Base-by-base conservation (phyloP, 177 flowering plant genomes). In the Vitis hybrid region DNA sequence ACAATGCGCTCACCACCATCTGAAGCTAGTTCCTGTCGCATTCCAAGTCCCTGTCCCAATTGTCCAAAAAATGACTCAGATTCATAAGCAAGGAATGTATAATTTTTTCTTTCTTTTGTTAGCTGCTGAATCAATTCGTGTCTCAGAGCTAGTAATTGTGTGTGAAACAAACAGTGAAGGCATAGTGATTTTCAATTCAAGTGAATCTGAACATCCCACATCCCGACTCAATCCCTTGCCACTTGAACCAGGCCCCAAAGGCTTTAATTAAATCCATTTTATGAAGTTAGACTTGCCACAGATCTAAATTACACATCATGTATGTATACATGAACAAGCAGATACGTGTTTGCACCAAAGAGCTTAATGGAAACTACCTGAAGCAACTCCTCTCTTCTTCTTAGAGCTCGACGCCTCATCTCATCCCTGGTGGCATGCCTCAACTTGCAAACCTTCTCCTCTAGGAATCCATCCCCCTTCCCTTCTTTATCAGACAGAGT, bases 1-100 rank as follows among this genome's bases (percentile, higher is more conserved):
- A 96, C 79, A 66, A 96, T 96, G 11, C 99, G 81, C 71, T 91
- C 95, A 57, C 98, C 98, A 55, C 99, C 99, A 85, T 92, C 96
- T 58, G 97, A 84, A 54, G 86, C 79, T 51, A 87, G 77, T 73
- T 92, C 97, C 73, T 81, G 97, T 26, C 88, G 86, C 97, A 92
- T 88, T 34, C 99, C 97, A 73, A 93, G 91, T 63, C 82, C 90
- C 99, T 95, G 78, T 65, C 48, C 62, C 77, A 74, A 11, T 61
- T 65, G 45, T 14, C 65, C 32, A 73, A 54, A 73, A 14, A 56
- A 39, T 12, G 5, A n/a, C 26, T n/a, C 49, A 23, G 18, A 11
- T 13, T 50, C n/a, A 57, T 18, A 11, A 63, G 52, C 14, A 39
- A 9, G 13, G 2, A 63, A 54, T 2, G 66, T 4, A 23, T 60